Evolutionary conservation across 2,329 filamentous ascomycete species (phyloP), one percentile per base, ranked within the genome.

Genomic region (Leptodontidium sp.): DNA sequence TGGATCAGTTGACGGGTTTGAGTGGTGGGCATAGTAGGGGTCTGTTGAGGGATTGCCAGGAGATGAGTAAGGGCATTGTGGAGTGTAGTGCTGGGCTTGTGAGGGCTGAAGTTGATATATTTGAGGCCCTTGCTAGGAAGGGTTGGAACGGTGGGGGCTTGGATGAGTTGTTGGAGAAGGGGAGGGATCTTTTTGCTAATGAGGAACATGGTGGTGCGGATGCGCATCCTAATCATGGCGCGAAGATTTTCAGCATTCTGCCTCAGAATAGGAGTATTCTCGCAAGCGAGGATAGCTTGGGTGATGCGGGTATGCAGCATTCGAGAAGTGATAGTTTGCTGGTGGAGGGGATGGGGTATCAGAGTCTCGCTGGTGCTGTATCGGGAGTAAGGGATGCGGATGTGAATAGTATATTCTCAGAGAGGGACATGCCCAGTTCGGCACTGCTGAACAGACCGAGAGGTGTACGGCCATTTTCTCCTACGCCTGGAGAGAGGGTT

Each of bases 51-150:
- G 88, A 91, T 76, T 88, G 87, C 75, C 89, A 91, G 78, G 88
- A 90, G 73, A 88, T 88, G 72, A 90, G 87, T 73, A 82, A 79
- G 32, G 83, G 83, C 71, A 90, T 91, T 73, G 84, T 90, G 21
- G 89, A 91, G 67, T 87, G 88, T 21, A 86, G 87, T 74, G 90
- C 88, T 75, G 88, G 86, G 70, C 83, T 91, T 12, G 89, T 91
- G 14, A 82, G 89, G 21, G 89, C 89, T 65, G 89, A 91, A 79
- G 87, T 91, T 24, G 89, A 91, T 78, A 91, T 91, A 35, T 91
- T 90, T 68, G 89, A 91, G 80, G 83, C 86, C 29, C 80, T 91
- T 29, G 89, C 89, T 24, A 81, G 88, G 69, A 91, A 91, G 75
- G 89, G 89, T 8, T 91, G 89, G 89, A 86, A 82, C 24, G 89